Base-by-base conservation (phyloP, 371 early-diverging fungal species). In the Lichtheimia ramosa region DNA sequence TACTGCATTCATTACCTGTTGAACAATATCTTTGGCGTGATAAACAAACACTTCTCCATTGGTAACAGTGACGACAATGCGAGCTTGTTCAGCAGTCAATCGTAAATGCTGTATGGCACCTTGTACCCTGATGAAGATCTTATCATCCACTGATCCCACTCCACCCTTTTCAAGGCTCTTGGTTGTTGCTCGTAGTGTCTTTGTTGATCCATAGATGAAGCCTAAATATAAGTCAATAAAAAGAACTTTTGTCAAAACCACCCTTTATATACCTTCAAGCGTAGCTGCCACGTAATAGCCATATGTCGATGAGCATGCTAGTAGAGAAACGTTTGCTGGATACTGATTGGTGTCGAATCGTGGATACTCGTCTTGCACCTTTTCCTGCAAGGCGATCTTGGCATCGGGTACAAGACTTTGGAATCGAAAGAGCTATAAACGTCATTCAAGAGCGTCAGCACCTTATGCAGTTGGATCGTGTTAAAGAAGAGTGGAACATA, bases 271-370 rank as follows among this genome's bases (percentile, higher is more conserved):
- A 79, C 80, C 80, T 56, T 65, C 15, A 8, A 50, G 53, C 8
- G 71, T 56, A 7, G 70, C 81, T 28, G 73, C 76, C 42, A 68
- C 70, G 66, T 74, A 72, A 34, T 77, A 71, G 3, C 76, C 76
- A 54, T 54, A 64, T 25, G 69, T 69, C 16, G 65, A 74, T 16
- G 78, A 73, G 43, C 66, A 66, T 5, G 70, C 71, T 15, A 81
- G 28, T 15, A 77, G 48, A 15, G 77, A 77, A 0, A 71, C 77
- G 18, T 58, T 42, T 3, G 73, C 55, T 18, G 72, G 74, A 53
- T 70, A 75, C 25, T 69, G 53, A 27, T 40, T 10, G 10, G 27
- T 42, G 2, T 66, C 59, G 54, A 75, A 74, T 18, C 62, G 58
- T n/a, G 46, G 51, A 27, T 54, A 40, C 27, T 61, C 62, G 12